Evolutionary conservation across 495 filamentous ascomycete species (phyloP).

Genomic region (Jackrogersella minutella): DNA sequence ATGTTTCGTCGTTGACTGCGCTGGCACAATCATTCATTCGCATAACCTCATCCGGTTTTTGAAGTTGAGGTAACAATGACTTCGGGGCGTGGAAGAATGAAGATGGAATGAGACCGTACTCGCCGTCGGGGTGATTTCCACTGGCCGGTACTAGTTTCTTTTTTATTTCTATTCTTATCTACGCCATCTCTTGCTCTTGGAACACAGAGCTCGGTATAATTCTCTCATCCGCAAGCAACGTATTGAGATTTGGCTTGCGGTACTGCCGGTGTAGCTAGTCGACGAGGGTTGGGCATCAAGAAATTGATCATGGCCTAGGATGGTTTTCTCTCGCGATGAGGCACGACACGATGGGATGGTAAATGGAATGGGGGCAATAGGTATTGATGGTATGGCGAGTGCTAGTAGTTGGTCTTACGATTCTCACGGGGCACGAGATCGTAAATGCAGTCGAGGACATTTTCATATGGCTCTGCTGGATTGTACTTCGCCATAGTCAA

Average conservation of each 20-base stretch:
- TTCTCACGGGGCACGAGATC: slow-evolving; percentile 24
- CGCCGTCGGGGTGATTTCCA: slow-evolving; percentile 39
- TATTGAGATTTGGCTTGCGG: background rate
- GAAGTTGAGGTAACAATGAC: background rate
- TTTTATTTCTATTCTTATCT: slow-evolving; percentile 8
- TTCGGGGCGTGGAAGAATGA: slow-evolving; percentile 1
- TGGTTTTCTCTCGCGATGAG: slow-evolving; percentile 11
- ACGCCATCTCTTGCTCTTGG: slow-evolving; percentile 29
- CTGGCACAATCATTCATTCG: background rate
- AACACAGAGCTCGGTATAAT: slow-evolving; percentile 27
- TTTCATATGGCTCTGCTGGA: slow-evolving; percentile 6
- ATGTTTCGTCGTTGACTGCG: background rate
- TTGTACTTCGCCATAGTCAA: background rate
- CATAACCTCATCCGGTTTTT: background rate
- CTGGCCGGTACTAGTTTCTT: slow-evolving; percentile 32
- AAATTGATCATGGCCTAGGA: slow-evolving; percentile 9
- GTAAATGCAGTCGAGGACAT: slow-evolving; percentile 24
- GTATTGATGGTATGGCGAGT: slow-evolving; percentile 19
- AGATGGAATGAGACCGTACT: slow-evolving; percentile 22
- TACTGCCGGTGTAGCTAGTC: background rate
- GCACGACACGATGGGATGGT: background rate
- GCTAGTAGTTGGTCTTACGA: slow-evolving; percentile 18
- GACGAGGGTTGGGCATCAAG: background rate
- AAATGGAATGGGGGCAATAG: no score
- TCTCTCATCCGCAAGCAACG: background rate